Conservation (phyloP, 2,329 filamentous ascomycete species). For the Xylaria digitata region DNA sequence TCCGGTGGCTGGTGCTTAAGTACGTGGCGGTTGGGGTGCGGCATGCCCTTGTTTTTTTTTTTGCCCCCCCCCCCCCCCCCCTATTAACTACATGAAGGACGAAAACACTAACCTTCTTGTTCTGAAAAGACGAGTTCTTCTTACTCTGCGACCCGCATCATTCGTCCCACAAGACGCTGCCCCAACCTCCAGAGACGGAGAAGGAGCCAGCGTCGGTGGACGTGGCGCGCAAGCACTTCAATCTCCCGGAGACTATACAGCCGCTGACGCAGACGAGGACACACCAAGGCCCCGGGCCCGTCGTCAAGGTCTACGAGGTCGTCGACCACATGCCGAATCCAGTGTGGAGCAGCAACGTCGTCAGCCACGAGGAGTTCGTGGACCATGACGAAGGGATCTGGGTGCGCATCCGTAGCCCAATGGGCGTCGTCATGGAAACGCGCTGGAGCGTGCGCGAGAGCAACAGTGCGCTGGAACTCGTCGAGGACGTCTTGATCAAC, state of each 20-base stretch:
- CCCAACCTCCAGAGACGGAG: slow-evolving; percentile 44
- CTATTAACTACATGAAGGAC: neutral
- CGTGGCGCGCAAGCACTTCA: slow-evolving; percentile 46
- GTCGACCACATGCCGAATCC: slow-evolving; percentile 65
- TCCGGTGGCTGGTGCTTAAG: no score
- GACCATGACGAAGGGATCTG: slow-evolving; percentile 62
- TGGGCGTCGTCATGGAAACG: slow-evolving; percentile 65
- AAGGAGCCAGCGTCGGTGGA: slow-evolving; percentile 41
- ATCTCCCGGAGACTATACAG: slow-evolving; percentile 43
- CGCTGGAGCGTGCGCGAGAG: slow-evolving; percentile 56
- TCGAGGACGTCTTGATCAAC: slow-evolving; percentile 62
- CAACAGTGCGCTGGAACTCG: slow-evolving; percentile 54
- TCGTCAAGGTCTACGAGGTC: slow-evolving; percentile 58
- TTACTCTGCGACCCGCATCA: slow-evolving; percentile 65
- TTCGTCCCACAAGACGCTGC: slow-evolving; percentile 50
- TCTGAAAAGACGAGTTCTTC: slow-evolving; percentile 57
- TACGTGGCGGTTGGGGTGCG: no score
- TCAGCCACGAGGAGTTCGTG: slow-evolving; percentile 66
- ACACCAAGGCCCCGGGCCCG: slow-evolving; percentile 11
- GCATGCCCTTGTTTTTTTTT: no score
- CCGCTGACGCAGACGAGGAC: slow-evolving; percentile 34
- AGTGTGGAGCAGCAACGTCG: slow-evolving; percentile 65
- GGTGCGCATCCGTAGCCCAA: slow-evolving; percentile 62
- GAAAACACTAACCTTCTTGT: neutral
- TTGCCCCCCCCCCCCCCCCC: no score